phyloP scores from a whole-genome alignment of 1,284 basidiomycete genomes.

The Heterobasidion parviporum region DNA sequence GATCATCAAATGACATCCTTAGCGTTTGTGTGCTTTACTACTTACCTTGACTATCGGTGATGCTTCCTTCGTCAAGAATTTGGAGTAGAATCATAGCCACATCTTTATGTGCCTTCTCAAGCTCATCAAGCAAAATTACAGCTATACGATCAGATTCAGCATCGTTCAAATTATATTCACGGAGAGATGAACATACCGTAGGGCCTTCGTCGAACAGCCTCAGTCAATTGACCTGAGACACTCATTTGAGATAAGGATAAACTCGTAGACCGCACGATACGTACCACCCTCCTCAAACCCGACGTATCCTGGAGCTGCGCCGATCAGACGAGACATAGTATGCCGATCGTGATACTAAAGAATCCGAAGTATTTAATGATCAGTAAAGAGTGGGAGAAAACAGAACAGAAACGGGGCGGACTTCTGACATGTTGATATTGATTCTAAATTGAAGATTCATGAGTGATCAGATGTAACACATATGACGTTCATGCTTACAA shows the following conservation, averaged over 20 bases:
- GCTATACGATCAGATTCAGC: slow-evolving; percentile 30
- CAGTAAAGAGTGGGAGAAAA: background rate
- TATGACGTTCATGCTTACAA: slow-evolving; percentile 36
- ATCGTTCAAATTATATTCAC: background rate
- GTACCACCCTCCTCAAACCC: slow-evolving; percentile 87
- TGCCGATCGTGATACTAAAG: slow-evolving; percentile 78
- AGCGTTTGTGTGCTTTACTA: background rate
- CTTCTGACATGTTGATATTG: slow-evolving; percentile 87
- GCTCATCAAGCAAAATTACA: slow-evolving; percentile 77
- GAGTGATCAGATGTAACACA: background rate
- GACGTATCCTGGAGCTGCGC: slow-evolving; percentile 88
- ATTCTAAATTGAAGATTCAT: slow-evolving; percentile 38
- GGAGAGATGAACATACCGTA: slow-evolving; percentile 43
- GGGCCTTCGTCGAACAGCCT: slow-evolving; percentile 78
- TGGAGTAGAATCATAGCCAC: slow-evolving; percentile 89
- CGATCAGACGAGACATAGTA: slow-evolving; percentile 84
- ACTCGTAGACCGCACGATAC: background rate
- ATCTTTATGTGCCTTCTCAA: slow-evolving; percentile 92
- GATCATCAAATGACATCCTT: background rate
- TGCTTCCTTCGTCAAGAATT: slow-evolving; percentile 84
- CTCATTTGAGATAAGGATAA: background rate
- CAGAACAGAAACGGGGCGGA: slow-evolving; percentile 8
- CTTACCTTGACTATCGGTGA: slow-evolving; percentile 62
- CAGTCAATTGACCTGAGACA: slow-evolving; percentile 66
- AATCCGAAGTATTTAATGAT: background rate